These are phyloP conservation scores for Tetrapyrgos nigripes DNA, from an alignment of 1,284 basidiomycete genomes.

Conservation along the genomic window DNA sequence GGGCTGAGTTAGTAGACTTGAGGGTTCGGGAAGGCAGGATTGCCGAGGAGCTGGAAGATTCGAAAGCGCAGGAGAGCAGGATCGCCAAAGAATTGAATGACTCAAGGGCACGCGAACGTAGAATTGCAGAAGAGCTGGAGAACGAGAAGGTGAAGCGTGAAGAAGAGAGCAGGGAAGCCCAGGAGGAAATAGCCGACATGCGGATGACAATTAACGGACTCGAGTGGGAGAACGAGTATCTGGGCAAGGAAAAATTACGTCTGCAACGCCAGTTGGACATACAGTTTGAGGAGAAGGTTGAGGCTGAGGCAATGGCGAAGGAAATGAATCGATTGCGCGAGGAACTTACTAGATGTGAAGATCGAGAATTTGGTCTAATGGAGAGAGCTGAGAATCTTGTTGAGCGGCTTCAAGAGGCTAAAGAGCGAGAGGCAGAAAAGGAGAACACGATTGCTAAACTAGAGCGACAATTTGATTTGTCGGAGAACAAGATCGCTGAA, in stretches of 20 bases:
- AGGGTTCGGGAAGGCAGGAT: too few species aligned
- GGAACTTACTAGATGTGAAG: background rate
- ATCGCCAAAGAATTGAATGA: background rate
- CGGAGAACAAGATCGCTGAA: background rate
- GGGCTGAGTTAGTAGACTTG: background rate
- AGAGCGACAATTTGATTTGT: too few species aligned
- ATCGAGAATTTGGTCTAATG: background rate
- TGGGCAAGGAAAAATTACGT: background rate
- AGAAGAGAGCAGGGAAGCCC: too few species aligned
- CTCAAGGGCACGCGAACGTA: background rate
- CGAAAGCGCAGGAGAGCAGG: background rate
- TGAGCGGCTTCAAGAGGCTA: too few species aligned
- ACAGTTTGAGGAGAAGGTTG: too few species aligned
- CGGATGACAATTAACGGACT: background rate
- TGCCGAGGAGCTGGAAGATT: background rate
- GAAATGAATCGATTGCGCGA: too few species aligned
- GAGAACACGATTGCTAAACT: too few species aligned
- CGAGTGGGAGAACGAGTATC: background rate
- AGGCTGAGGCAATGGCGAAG: too few species aligned
- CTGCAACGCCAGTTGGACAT: background rate
- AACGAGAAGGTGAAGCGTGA: too few species aligned
- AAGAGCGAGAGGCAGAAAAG: background rate
- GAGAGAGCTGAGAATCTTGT: too few species aligned
- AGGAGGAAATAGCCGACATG: too few species aligned
- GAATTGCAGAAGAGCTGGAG: too few species aligned